These are phyloP conservation scores for Pezicula rhizophila DNA, from an alignment of 2,329 filamentous ascomycete species.

Conservation along the genomic window DNA sequence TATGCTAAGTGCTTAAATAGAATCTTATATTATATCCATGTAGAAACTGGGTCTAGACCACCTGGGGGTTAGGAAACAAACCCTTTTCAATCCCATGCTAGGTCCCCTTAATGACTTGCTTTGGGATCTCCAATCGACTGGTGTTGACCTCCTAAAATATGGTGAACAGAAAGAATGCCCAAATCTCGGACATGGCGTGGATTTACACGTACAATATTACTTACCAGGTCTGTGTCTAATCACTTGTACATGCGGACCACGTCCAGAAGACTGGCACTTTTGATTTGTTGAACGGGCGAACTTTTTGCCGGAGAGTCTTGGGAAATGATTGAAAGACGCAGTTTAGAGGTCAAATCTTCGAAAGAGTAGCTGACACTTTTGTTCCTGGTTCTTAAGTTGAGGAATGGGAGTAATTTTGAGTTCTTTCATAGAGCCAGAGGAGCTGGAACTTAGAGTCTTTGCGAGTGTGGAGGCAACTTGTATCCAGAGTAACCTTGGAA, in stretches of 20 bases:
- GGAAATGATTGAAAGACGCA: conserved; percentile 1
- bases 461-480: too few relatives aligned
- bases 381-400: too few relatives aligned
- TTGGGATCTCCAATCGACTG: neutral
- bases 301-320: conserved; percentile 6
- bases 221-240: neutral
- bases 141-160: neutral
- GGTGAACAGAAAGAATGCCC: neutral
- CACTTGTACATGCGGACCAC: conserved; percentile 3
- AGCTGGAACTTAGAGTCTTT: too few relatives aligned
- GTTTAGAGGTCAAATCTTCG: too few relatives aligned
- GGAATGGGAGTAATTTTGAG: too few relatives aligned
- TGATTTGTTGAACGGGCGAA: conserved; percentile 1
- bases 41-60: too few relatives aligned
- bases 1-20: too few relatives aligned
- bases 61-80: neutral
- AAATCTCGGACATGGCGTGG: conserved; percentile 1
- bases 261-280: conserved; percentile 8
- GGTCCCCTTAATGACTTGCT: neutral
- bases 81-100: neutral
- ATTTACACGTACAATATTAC: neutral
- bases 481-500: too few relatives aligned
- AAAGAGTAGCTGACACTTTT: too few relatives aligned
- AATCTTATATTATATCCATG: too few relatives aligned
- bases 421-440: too few relatives aligned